Percentiles rank a stretch among this genome's conserved stretches.
These are phyloP conservation scores for Nectriaceae sp. DNA, from an alignment of 2,329 filamentous ascomycete genomes.

Conservation along the genomic window DNA sequence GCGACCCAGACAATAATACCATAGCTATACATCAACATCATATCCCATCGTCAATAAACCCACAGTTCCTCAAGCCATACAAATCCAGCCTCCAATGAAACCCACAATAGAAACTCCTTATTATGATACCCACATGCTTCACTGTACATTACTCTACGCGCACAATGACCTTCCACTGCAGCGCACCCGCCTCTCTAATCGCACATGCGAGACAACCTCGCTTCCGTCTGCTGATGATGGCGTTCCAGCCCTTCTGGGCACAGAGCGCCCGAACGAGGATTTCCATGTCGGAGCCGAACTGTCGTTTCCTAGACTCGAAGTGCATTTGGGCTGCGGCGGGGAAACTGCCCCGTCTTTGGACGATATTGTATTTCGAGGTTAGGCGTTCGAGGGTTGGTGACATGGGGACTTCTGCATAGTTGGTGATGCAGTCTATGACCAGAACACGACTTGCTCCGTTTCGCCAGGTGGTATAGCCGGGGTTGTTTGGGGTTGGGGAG, in stretches of 20 bases:
- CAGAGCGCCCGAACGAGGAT: slow-evolving; percentile 73
- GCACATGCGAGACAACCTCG: slow-evolving; percentile 74
- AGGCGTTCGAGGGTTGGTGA: slow-evolving; percentile 48
- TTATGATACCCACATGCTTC: slow-evolving; percentile 3
- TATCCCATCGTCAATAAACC: too few species aligned
- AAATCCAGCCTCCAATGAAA: slow-evolving; percentile 7
- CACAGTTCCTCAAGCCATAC: too few species aligned
- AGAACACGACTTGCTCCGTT: slow-evolving; percentile 44
- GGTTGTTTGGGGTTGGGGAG: slow-evolving; percentile 34
- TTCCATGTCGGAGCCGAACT: slow-evolving; percentile 67
- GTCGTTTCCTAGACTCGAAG: slow-evolving; percentile 56
- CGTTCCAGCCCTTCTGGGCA: slow-evolving; percentile 73
- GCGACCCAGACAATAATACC: too few species aligned
- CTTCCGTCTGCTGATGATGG: slow-evolving; percentile 66
- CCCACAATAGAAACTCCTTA: background rate
- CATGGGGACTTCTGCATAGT: slow-evolving; percentile 47
- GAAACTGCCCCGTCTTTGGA: slow-evolving; percentile 39
- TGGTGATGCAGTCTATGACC: slow-evolving; percentile 65
- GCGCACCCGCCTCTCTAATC: slow-evolving; percentile 71
- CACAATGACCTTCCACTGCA: slow-evolving; percentile 70
- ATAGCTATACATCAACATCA: too few species aligned
- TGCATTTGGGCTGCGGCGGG: slow-evolving; percentile 54
- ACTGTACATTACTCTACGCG: slow-evolving; percentile 48
- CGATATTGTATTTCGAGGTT: slow-evolving; percentile 32
- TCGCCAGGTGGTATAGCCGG: slow-evolving; percentile 18